Evolutionary conservation across 306 rosid species (phyloP).

Genomic region (Dalbergia cochinchinensis): DNA sequence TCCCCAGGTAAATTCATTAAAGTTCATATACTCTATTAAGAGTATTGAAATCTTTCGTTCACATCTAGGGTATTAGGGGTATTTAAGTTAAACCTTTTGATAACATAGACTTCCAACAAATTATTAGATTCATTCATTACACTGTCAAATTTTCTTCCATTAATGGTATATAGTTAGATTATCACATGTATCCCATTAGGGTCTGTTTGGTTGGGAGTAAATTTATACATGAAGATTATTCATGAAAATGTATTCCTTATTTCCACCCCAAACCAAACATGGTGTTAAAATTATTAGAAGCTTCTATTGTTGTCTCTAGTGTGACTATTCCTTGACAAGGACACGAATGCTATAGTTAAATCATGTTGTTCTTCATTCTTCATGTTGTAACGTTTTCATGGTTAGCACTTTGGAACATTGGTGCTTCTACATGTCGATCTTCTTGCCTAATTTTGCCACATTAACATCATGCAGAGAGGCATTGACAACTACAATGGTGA

Average conservation of each 20-base stretch:
- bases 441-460: not conserved
- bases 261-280: too few species aligned
- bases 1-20: constrained; percentile 34
- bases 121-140: too few species aligned
- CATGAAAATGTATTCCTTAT: too few species aligned
- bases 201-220: too few species aligned
- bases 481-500: not conserved
- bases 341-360: not conserved
- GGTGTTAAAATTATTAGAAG: not conserved
- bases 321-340: not conserved
- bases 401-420: not conserved
- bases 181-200: too few species aligned
- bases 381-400: not conserved
- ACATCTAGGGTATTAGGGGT: not conserved
- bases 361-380: not conserved
- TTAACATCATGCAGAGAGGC: not conserved
- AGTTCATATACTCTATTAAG: not conserved
- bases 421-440: not conserved
- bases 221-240: too few species aligned
- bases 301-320: not conserved
- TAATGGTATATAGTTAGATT: too few species aligned
- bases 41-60: not conserved
- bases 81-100: too few species aligned
- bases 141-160: too few species aligned
- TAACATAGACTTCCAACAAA: too few species aligned